Conservation (phyloP, 805 yeast species). For the Cyberlindnera samutprakarnensis region DNA sequence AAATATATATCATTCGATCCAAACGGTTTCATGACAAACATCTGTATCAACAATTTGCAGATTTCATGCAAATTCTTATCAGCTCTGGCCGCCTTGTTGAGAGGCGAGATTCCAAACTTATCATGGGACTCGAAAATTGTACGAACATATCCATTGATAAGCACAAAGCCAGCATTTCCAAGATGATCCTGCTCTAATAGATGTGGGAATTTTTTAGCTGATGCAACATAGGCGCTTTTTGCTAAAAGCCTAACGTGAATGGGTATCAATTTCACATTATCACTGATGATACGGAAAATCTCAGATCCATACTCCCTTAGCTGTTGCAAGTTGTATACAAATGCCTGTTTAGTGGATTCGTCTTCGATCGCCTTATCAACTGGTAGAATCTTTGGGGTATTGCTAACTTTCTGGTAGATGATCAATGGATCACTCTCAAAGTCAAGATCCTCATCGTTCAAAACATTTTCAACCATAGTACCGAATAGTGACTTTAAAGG, state of each 20-base stretch:
- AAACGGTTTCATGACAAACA: slow-evolving; percentile 64
- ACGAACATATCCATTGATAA: slow-evolving; percentile 44
- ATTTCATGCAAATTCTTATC: slow-evolving; percentile 48
- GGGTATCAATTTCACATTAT: slow-evolving; percentile 40
- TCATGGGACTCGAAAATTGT: slow-evolving; percentile 46
- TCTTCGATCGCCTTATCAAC: slow-evolving; percentile 75
- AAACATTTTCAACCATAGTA: slow-evolving; percentile 29
- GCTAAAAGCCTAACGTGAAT: slow-evolving; percentile 50
- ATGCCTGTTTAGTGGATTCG: slow-evolving; percentile 59
- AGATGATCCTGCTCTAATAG: slow-evolving; percentile 52
- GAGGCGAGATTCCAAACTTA: slow-evolving; percentile 42
- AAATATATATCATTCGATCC: slow-evolving; percentile 53
- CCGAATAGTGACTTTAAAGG: slow-evolving; percentile 27
- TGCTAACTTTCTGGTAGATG: slow-evolving; percentile 39
- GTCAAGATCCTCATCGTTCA: slow-evolving; percentile 34
- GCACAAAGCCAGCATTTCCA: slow-evolving; percentile 61
- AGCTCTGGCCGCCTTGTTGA: slow-evolving; percentile 11
- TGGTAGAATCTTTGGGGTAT: slow-evolving; percentile 31
- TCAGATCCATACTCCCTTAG: slow-evolving; percentile 66
- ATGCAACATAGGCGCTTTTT: slow-evolving; percentile 32
- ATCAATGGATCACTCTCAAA: slow-evolving; percentile 76
- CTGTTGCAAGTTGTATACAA: slow-evolving; percentile 65
- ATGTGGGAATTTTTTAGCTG: slow-evolving; percentile 45
- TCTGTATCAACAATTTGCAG: slow-evolving; percentile 52
- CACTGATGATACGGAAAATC: slow-evolving; percentile 45